Percentiles rank a stretch among this genome's conserved stretches.
These are phyloP conservation scores for Mycena floridula DNA, from an alignment of 768 basidiomycete genomes.

Conservation along the genomic window DNA sequence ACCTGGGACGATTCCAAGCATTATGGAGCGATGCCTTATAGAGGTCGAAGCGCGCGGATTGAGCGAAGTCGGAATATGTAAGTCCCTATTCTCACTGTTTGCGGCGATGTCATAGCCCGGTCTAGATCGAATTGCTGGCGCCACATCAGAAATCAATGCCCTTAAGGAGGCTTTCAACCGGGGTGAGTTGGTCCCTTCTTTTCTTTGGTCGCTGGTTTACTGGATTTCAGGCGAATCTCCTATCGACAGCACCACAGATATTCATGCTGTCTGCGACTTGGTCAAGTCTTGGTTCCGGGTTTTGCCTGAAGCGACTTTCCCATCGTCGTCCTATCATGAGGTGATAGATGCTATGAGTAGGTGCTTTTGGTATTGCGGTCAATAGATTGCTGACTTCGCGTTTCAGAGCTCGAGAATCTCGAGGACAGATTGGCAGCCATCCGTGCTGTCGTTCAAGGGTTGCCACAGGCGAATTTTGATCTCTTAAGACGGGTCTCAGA, in stretches of 20 bases:
- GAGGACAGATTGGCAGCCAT: conserved; percentile 60
- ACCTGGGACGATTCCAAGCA: conserved; percentile 56
- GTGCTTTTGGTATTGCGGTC: conserved; percentile 19
- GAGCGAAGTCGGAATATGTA: conserved; percentile 80
- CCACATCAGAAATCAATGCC: conserved; percentile 58
- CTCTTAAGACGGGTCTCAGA: conserved; percentile 74
- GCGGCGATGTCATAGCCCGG: no score
- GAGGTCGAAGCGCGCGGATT: conserved; percentile 76
- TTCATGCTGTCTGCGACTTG: conserved; percentile 78
- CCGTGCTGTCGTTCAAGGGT: conserved; percentile 57
- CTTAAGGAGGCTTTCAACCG: conserved; percentile 73
- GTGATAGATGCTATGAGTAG: conserved; percentile 69
- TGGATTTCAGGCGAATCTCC: conserved; percentile 47
- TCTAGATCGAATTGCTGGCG: conserved; percentile 79
- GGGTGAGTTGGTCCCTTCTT: conserved; percentile 30
- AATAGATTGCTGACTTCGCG: background rate
- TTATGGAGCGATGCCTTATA: conserved; percentile 57
- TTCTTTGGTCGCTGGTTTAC: conserved; percentile 1
- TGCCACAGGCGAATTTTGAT: conserved; percentile 73
- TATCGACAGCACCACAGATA: conserved; percentile 55
- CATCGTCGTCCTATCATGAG: conserved; percentile 57
- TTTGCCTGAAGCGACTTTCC: conserved; percentile 76
- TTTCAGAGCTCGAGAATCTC: conserved; percentile 59
- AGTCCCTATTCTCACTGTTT: conserved; percentile 19
- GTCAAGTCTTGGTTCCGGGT: conserved; percentile 85